Evolutionary conservation across 306 rosid genomes (phyloP).

Genomic region (Spatholobus suberectus): DNA sequence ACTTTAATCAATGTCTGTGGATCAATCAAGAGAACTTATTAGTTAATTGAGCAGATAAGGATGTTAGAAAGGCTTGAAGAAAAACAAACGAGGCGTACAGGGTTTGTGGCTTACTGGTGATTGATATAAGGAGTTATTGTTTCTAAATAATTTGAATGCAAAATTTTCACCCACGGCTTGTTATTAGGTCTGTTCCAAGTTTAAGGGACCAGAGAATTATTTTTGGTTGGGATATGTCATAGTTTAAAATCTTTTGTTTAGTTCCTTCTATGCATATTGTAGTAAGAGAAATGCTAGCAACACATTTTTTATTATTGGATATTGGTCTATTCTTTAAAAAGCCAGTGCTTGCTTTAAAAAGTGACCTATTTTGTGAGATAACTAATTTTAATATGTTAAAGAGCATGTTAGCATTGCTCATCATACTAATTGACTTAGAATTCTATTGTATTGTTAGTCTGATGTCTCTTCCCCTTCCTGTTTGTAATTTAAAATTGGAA

Average conservation of each 20-base stretch:
- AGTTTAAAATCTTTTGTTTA: neutral
- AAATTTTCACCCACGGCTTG: neutral
- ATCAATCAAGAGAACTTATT: neutral
- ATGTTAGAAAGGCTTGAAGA: neutral
- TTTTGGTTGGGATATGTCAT: slow-evolving; percentile 1
- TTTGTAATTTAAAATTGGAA: slow-evolving; percentile 1
- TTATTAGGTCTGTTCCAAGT: neutral
- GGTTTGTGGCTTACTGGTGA: slow-evolving; percentile 9
- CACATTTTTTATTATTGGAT: neutral
- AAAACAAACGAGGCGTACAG: neutral
- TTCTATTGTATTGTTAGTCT: neutral
- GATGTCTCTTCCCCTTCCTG: neutral
- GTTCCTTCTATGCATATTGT: slow-evolving; percentile 6
- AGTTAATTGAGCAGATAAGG: neutral
- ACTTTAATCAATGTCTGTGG: neutral
- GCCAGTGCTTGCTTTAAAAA: neutral
- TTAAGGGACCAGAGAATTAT: neutral
- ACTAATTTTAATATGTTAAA: neutral
- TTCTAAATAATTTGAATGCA: neutral
- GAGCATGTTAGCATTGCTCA: neutral
- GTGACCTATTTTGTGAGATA: neutral
- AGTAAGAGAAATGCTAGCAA: neutral
- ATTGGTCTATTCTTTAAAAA: neutral
- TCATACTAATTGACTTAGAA: neutral
- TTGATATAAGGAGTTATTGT: neutral